Conservation (phyloP, 1,139 yeast genomes). For the Sugiyamaella neomexicana region DNA sequence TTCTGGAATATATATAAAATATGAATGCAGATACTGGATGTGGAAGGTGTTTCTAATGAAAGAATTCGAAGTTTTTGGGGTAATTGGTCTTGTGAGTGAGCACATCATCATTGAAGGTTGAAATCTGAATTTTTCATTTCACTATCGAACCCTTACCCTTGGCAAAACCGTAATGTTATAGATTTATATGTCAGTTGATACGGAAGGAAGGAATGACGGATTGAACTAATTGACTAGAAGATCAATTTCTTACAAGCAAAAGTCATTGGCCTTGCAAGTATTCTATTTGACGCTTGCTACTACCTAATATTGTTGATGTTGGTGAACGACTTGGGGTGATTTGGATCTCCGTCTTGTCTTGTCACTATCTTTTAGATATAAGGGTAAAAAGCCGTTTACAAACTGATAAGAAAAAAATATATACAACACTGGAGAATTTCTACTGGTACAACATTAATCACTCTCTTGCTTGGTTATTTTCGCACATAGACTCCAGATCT, state of each 20-base stretch:
- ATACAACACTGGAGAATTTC: no score
- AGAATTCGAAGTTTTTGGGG: slow-evolving; percentile 5
- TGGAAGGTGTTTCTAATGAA: background rate
- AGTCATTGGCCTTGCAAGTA: no score
- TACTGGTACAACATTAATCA: no score
- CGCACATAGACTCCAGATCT: no score
- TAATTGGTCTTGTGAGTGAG: slow-evolving; percentile 12
- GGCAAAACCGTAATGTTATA: slow-evolving; percentile 4
- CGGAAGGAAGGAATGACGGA: background rate
- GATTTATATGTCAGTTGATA: background rate
- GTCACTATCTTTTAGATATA: background rate
- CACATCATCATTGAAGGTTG: background rate
- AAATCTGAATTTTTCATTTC: slow-evolving; percentile 13
- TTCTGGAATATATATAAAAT: background rate
- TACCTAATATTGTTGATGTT: no score
- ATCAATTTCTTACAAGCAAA: no score
- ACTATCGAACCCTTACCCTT: slow-evolving; percentile 9
- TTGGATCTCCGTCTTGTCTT: background rate
- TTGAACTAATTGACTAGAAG: no score
- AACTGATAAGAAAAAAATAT: slow-evolving; percentile 11
- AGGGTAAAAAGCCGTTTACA: slow-evolving; percentile 1
- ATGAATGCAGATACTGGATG: slow-evolving; percentile 1
- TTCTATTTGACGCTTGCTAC: no score
- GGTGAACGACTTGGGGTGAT: background rate
- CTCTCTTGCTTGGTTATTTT: no score